These are phyloP conservation scores for Lunasporangiospora selenospora DNA, from an alignment of 192 early-diverging fungal genomes.

Conservation along the genomic window DNA sequence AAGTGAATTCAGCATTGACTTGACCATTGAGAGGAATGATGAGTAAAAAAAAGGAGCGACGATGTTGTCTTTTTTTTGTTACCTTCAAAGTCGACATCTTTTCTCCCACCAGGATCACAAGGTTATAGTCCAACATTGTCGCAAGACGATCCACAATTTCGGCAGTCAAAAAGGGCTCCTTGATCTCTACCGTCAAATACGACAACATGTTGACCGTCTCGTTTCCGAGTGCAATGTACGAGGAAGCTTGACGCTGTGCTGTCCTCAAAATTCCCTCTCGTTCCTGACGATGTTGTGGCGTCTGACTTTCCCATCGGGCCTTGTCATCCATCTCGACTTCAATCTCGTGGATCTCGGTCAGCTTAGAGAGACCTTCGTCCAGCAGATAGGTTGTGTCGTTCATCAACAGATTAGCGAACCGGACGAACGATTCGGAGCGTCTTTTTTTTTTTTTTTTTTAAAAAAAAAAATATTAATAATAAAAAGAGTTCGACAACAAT, in stretches of 20 bases:
- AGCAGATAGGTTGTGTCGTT: constrained; percentile 95
- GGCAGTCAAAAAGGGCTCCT: constrained; percentile 83
- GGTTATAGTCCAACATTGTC: constrained; percentile 98
- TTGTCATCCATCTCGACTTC: constrained; percentile 80
- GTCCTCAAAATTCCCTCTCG: constrained; percentile 59
- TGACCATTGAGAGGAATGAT: too few relatives aligned
- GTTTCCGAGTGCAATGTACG: constrained; percentile 86
- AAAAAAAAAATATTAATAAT: neutral
- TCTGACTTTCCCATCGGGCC: constrained; percentile 52
- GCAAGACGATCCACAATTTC: constrained; percentile 93
- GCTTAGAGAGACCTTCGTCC: constrained; percentile 90
- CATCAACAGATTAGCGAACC: constrained; percentile 91
- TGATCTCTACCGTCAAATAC: constrained; percentile 81
- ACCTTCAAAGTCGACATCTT: constrained; percentile 91
- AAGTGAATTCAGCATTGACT: too few relatives aligned
- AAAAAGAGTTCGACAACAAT: neutral
- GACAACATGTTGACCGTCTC: constrained; percentile 95
- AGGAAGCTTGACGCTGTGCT: constrained; percentile 84
- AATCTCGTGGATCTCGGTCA: constrained; percentile 83
- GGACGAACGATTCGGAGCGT: constrained; percentile 84
- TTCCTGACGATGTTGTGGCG: constrained; percentile 68
- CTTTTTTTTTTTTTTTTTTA: constrained; percentile 58
- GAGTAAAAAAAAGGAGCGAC: too few relatives aligned
- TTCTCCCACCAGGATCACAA: constrained; percentile 89
- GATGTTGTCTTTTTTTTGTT: too few relatives aligned